phyloP scores from a whole-genome alignment of 1,139 yeast species.

The Entelexis paramagnoliae region DNA sequence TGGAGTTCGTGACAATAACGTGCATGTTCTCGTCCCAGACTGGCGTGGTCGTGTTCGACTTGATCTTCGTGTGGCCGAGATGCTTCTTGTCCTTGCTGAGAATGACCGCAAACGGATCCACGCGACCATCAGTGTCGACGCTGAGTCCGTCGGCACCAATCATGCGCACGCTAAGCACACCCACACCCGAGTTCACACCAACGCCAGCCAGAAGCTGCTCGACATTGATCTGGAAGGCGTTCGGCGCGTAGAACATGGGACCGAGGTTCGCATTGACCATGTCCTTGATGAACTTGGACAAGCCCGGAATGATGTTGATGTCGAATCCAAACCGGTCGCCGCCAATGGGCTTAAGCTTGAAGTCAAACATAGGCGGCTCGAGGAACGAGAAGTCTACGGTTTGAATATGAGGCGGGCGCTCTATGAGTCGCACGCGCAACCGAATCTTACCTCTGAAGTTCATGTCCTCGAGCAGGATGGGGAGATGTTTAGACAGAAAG shows the following conservation, averaged over 20 bases:
- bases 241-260: slow-evolving; percentile 76
- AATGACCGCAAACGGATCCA: slow-evolving; percentile 81
- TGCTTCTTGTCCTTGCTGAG: slow-evolving; percentile 37
- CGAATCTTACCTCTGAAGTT: slow-evolving; percentile 62
- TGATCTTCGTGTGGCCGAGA: slow-evolving; percentile 57
- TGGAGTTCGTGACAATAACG: slow-evolving; percentile 59
- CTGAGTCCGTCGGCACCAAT: slow-evolving; percentile 58
- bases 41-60: slow-evolving; percentile 57
- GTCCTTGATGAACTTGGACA: slow-evolving; percentile 67
- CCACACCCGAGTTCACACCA: slow-evolving; percentile 69
- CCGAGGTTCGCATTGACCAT: slow-evolving; percentile 81
- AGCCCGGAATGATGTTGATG: slow-evolving; percentile 73
- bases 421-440: slow-evolving; percentile 78
- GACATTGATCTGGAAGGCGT: slow-evolving; percentile 82
- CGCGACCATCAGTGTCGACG: slow-evolving; percentile 65
- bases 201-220: slow-evolving; percentile 86
- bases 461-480: slow-evolving; percentile 38
- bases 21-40: slow-evolving; percentile 73
- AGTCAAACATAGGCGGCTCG: slow-evolving; percentile 82
- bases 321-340: slow-evolving; percentile 81
- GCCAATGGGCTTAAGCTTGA: slow-evolving; percentile 61
- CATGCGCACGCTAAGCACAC: slow-evolving; percentile 64
- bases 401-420: slow-evolving; percentile 84
- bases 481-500: slow-evolving; percentile 33
- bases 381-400: slow-evolving; percentile 75